Conservation (phyloP, 108 stramenopile species). For the Fragilariopsis cylindrus region DNA sequence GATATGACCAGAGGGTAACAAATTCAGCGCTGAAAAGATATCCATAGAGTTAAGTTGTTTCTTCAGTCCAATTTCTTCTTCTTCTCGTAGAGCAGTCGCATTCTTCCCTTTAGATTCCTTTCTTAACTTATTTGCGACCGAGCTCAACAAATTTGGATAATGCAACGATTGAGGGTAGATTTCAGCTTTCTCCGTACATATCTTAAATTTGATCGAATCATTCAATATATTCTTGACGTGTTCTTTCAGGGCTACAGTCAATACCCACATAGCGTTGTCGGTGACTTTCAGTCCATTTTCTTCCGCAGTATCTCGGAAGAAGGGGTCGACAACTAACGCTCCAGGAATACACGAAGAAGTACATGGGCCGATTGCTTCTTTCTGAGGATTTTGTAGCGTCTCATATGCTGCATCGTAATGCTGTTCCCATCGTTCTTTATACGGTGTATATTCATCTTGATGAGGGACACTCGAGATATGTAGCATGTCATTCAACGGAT, state of each 20-base stretch:
- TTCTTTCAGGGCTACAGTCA: constrained; percentile 65
- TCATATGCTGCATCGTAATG: neutral
- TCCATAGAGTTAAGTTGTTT: constrained; percentile 24
- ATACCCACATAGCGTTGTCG: constrained; percentile 72
- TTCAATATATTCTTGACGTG: constrained; percentile 47
- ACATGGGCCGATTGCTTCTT: constrained; percentile 1
- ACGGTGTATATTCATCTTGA: neutral
- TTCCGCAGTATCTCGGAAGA: constrained; percentile 45
- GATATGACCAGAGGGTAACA: constrained; percentile 16
- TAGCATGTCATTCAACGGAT: neutral
- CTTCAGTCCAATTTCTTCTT: constrained; percentile 13
- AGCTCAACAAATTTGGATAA: constrained; percentile 17
- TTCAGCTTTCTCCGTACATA: constrained; percentile 19
- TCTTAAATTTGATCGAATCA: constrained; percentile 38
- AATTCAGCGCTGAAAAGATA: constrained; percentile 14
- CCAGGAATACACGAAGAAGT: constrained; percentile 61
- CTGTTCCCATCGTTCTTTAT: constrained; percentile 25
- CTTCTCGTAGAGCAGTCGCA: neutral
- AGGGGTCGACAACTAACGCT: constrained; percentile 60
- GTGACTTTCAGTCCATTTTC: constrained; percentile 51
- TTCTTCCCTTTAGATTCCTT: constrained; percentile 18
- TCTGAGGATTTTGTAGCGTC: constrained; percentile 6
- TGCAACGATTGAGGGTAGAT: neutral
- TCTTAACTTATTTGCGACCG: neutral
- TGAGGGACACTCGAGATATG: constrained; percentile 7